Conservation (phyloP, 306 rosid genomes). For the Senna tora region DNA sequence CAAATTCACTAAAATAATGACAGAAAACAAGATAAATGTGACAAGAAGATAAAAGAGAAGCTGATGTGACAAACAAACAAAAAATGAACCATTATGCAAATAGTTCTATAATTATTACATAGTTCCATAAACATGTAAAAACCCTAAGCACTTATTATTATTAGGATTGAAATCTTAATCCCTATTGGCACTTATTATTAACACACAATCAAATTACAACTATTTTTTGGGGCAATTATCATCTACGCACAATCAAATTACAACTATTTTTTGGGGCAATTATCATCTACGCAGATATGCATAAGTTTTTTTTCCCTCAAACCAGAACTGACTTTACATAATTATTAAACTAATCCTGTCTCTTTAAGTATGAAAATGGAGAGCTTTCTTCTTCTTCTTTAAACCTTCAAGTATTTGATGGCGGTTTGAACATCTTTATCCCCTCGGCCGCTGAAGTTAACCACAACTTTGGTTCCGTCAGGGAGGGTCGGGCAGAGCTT, state of each 20-base stretch:
- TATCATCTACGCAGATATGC: slow-evolving; percentile 4
- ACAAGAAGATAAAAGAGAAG: not conserved
- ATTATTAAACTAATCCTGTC: slow-evolving; percentile 24
- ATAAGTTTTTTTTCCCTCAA: slow-evolving; percentile 2
- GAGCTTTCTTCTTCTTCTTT: too few species aligned
- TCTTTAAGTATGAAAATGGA: slow-evolving; percentile 21
- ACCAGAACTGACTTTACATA: slow-evolving; percentile 23
- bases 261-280: not conserved
- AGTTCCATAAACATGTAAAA: too few species aligned
- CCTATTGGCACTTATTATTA: too few species aligned
- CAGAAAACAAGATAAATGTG: not conserved
- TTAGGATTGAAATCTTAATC: not conserved
- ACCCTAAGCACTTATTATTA: not conserved
- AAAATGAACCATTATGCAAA: too few species aligned
- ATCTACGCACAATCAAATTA: too few species aligned
- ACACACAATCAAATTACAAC: not conserved
- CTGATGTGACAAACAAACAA: too few species aligned
- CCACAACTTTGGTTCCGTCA: slow-evolving; percentile 70
- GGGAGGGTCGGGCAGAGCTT: slow-evolving; percentile 83
- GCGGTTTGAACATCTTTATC: slow-evolving; percentile 97
- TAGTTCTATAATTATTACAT: too few species aligned
- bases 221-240: not conserved
- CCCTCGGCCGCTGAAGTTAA: slow-evolving; percentile 94
- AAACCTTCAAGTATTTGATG: slow-evolving; percentile 77
- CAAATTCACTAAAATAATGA: too few species aligned